Evolutionary conservation across 1,284 basidiomycete genomes (phyloP).

Genomic region (Lentinus polychrous): DNA sequence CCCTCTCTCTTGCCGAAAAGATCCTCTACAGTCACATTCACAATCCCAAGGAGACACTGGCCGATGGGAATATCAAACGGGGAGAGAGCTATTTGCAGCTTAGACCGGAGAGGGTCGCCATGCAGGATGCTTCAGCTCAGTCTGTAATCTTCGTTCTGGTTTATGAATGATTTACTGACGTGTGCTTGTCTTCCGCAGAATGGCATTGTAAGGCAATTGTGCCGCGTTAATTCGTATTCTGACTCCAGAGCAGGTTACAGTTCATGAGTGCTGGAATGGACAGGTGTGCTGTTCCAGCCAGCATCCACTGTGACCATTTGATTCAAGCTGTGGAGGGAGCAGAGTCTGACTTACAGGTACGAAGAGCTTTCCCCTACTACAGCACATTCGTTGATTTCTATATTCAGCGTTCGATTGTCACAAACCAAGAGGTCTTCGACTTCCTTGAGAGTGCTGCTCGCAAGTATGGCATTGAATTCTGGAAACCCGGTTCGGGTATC

Average conservation of each 20-base stretch:
- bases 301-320: conserved; percentile 97
- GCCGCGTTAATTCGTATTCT: conserved; percentile 9
- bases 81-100: conserved; percentile 92
- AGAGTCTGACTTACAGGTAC: conserved; percentile 72
- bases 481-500: conserved; percentile 93
- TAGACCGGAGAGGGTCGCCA: conserved; percentile 89
- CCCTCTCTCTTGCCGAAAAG: conserved; percentile 94
- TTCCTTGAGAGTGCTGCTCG: conserved; percentile 92
- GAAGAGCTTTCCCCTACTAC: not conserved
- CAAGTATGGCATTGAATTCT: conserved; percentile 96
- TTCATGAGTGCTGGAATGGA: conserved; percentile 97
- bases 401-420: conserved; percentile 70
- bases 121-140: conserved; percentile 99
- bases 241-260: conserved; percentile 59
- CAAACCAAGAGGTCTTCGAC: conserved; percentile 96
- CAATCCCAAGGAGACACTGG: conserved; percentile 72
- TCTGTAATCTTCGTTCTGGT: conserved; percentile 30
- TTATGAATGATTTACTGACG: not conserved
- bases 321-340: conserved; percentile 89
- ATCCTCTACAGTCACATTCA: conserved; percentile 93
- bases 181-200: conserved; percentile 29
- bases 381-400: not conserved
- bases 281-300: conserved; percentile 77
- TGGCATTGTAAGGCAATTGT: conserved; percentile 60
- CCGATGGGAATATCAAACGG: conserved; percentile 62